Evolutionary conservation across 1,139 yeast genomes (phyloP), one percentile per base, ranked within the genome.

Genomic region (Magnusiomyces suaveolens): DNA sequence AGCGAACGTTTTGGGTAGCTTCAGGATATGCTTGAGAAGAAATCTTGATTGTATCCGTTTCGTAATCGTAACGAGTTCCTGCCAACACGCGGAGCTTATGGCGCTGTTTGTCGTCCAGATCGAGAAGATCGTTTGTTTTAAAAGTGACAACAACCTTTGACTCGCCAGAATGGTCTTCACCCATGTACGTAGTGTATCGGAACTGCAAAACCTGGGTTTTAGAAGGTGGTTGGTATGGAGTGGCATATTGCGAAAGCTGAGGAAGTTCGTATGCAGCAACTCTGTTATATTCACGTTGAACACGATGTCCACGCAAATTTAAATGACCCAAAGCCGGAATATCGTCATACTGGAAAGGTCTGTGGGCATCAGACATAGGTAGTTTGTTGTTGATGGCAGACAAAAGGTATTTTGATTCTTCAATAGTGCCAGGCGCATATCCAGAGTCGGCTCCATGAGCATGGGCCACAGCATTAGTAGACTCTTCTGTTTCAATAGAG

Each of bases 191-290:
- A 33, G 83, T 79, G 72, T 83, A 89, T 60, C 83, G 80, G 67
- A 87, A 84, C 53, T 74, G 75, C 46, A 89, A 87, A 38, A 79
- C 73, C 48, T 79, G 77, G 3, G 64, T 62, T 24, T 64, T 60
- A 4, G 76, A 61, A 16, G 70, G 70, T 25, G 84, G 84, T 43
- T 63, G 67, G 70, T 82, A 58, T 16, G 60, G 62, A 32, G 62
- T 51, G 55, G 66, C 60, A 55, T 62, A 84, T 68, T 87, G 81
- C 48, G 84, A 82, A 60, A 92, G 76, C 56, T 83, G 79, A 2
- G 98, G 98, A 75, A 90, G 78, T 69, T 90, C 97, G 71, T 84
- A 92, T 0, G 97, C 97, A 38, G 94, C 86, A 43, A 87, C 75
- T 64, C 97, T 78, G 64, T 83, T 84, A 65, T 84, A 81, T 55